A percentile compares a stretch with the other conserved stretches of the same genome.
Evolutionary conservation across 768 basidiomycete genomes (phyloP).

Genomic region (Cystofilobasidium ferigula): DNA sequence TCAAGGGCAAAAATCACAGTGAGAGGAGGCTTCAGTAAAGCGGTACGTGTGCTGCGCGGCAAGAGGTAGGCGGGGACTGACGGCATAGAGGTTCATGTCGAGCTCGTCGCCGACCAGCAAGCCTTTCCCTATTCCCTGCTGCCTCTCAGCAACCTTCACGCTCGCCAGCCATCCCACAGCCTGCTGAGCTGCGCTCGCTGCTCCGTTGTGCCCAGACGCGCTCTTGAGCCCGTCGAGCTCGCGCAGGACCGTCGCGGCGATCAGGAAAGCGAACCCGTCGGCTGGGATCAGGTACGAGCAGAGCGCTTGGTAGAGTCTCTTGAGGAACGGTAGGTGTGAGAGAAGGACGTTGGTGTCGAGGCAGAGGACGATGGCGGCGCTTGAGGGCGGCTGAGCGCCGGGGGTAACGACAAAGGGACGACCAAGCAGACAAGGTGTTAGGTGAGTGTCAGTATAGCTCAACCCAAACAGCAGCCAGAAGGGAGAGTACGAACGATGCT

Average conservation of each 20-base stretch:
- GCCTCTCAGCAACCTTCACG: background rate
- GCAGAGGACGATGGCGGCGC: background rate
- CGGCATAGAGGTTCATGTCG: background rate
- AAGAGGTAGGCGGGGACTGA: too few relatives aligned
- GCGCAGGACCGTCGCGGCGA: background rate
- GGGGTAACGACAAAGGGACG: background rate
- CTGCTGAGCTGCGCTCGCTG: slow-evolving; percentile 1
- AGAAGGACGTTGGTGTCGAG: slow-evolving; percentile 7
- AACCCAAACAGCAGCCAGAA: too few relatives aligned
- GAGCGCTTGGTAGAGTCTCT: background rate
- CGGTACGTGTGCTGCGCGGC: too few relatives aligned
- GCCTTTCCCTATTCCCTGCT: background rate
- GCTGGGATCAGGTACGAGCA: background rate
- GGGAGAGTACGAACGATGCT: background rate
- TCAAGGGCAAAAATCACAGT: background rate
- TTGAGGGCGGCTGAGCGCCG: background rate
- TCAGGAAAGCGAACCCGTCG: background rate
- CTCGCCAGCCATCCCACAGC: background rate
- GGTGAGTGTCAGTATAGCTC: too few relatives aligned
- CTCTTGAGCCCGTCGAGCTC: slow-evolving; percentile 16
- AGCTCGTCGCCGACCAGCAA: background rate
- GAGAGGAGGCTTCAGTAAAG: background rate
- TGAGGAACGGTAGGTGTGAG: slow-evolving; percentile 1
- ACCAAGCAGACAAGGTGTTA: background rate
- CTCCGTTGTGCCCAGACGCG: background rate